Conservation (phyloP, 805 yeast species). For the Lipomyces chichibuensis region DNA sequence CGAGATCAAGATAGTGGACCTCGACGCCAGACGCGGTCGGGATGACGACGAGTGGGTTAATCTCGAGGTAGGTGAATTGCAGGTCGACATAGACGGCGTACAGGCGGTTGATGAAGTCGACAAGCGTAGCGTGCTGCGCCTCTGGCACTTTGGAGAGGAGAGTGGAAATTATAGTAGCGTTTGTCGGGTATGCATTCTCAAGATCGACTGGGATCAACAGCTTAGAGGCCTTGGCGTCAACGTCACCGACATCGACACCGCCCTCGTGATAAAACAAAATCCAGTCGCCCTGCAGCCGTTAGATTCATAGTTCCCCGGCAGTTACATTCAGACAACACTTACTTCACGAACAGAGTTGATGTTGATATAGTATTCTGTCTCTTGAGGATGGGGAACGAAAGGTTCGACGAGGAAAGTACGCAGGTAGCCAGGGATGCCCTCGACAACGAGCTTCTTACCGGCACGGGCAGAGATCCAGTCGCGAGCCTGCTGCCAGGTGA, state of each 20-base stretch:
- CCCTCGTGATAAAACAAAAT: constrained; percentile 54
- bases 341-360: constrained; percentile 52
- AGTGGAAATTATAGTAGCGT: constrained; percentile 43
- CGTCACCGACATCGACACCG: constrained; percentile 55
- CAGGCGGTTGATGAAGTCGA: constrained; percentile 52
- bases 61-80: constrained; percentile 53
- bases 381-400: constrained; percentile 53
- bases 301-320: not conserved
- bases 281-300: constrained; percentile 47
- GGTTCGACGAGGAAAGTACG: constrained; percentile 52
- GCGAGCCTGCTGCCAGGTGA: constrained; percentile 51
- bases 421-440: constrained; percentile 47
- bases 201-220: constrained; percentile 51
- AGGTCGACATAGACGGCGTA: constrained; percentile 53
- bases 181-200: constrained; percentile 47
- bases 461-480: constrained; percentile 52
- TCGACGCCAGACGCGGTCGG: constrained; percentile 47
- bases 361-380: constrained; percentile 53
- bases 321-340: not conserved
- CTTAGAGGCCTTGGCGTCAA: constrained; percentile 52
- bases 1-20: constrained; percentile 53
- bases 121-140: constrained; percentile 48
- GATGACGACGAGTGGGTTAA: constrained; percentile 52
- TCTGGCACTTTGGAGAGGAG: constrained; percentile 49
- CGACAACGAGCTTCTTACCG: constrained; percentile 48